Evolutionary conservation across 345 rosid genomes (phyloP).

Genomic region (Dovyalis caffra): DNA sequence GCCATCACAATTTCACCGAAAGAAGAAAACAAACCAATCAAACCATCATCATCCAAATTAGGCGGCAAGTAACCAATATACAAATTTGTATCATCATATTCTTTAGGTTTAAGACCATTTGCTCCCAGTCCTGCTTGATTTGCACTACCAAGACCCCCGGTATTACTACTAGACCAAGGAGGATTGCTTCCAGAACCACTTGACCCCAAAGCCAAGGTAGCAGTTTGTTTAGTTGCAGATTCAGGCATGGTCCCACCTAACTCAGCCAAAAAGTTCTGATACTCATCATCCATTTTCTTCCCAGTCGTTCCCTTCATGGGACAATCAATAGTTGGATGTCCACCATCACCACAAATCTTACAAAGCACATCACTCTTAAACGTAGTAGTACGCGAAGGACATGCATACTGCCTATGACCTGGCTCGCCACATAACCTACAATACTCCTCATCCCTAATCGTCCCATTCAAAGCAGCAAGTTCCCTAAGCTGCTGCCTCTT

Average conservation of each 20-base stretch:
- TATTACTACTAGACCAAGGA: slow-evolving; percentile 79
- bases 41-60: slow-evolving; percentile 79
- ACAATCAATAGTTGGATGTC: slow-evolving; percentile 98
- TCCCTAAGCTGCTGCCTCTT: slow-evolving; percentile 98
- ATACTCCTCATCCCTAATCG: slow-evolving; percentile 94
- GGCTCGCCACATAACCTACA: slow-evolving; percentile 95
- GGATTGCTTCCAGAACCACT: slow-evolving; percentile 75
- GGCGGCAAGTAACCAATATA: slow-evolving; percentile 95
- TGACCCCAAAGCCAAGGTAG: slow-evolving; percentile 63
- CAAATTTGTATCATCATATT: slow-evolving; percentile 84
- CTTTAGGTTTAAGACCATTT: slow-evolving; percentile 63
- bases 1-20: slow-evolving; percentile 97
- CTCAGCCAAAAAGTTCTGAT: slow-evolving; percentile 94
- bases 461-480: slow-evolving; percentile 95
- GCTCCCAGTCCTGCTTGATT: slow-evolving; percentile 86
- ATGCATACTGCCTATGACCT: slow-evolving; percentile 85
- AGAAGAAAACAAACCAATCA: slow-evolving; percentile 75
- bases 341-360: slow-evolving; percentile 98
- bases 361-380: slow-evolving; percentile 97
- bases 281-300: slow-evolving; percentile 99
- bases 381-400: slow-evolving; percentile 88
- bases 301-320: slow-evolving; percentile 91
- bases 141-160: slow-evolving; percentile 51
- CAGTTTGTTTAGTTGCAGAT: slow-evolving; percentile 67
- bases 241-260: slow-evolving; percentile 90